Base-by-base conservation (phyloP, 345 rosid genomes). In the Triadica sebifera region DNA sequence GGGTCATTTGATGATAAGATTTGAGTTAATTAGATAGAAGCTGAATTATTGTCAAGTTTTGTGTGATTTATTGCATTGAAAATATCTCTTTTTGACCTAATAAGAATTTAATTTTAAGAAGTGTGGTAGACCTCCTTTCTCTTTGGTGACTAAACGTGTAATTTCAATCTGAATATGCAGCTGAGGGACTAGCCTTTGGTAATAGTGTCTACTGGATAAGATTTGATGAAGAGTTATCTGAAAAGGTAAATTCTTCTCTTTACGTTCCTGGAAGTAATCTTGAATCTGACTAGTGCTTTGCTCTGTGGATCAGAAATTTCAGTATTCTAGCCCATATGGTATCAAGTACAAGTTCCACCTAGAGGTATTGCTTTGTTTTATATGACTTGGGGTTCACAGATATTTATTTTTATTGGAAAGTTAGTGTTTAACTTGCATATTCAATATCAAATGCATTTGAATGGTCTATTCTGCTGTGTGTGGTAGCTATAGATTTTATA, bases 271-370 rank as follows among this genome's bases (percentile, higher is more conserved):
- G 9, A 57, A 17, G 15, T 24, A 49, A 19, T 8, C 39, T 39
- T 24, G 22, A 13, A 65, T 73, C 66, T 76, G 61, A 85, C 53
- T 47, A 79, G 65, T 12, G 34, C 20, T 77, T 81, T 45, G 19
- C 80, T 70, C 17, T 61, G 11, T 77, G 71, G 8, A 82, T 78
- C 93, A 96, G 99, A 93, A 87, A 83, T 91, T 96, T 77, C 88
- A 74, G 76, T 84, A 93, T 52, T 91, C 97, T 51, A 77, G 75
- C 70, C 97, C 99, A 65, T 91, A 84, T 75, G 99, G 94, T 38
- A 91, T 91, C 78, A 84, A 90, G 82, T 95, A 93, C 86, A 85
- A 86, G 86, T 95, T 95, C 83, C 99, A 93, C 79, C 84, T 93
- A 5, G 93, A 95, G 99, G 98, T 93, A 91, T 65, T 64, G 59